phyloP scores from a whole-genome alignment of 768 basidiomycete genomes.

The Termitomyces sp. region DNA sequence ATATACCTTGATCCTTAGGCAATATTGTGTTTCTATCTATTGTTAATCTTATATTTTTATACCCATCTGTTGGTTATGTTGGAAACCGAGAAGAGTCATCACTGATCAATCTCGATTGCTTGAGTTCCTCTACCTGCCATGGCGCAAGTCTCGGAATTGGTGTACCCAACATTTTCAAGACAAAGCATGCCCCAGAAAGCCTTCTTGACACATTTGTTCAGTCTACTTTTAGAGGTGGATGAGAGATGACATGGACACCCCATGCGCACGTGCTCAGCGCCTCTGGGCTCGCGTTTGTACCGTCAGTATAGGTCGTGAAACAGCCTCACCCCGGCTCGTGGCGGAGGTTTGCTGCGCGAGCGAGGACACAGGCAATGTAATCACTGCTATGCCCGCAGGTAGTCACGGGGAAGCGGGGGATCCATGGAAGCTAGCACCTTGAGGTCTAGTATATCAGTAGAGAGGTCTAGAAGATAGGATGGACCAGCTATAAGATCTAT shows the following conservation, averaged over 20 bases:
- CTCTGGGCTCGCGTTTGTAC: conserved; percentile 34
- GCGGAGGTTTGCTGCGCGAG: conserved; percentile 43
- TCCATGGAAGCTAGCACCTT: too few relatives aligned
- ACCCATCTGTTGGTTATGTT: background rate
- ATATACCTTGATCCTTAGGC: background rate
- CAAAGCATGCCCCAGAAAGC: too few relatives aligned
- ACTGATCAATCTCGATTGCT: too few relatives aligned
- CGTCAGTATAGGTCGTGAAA: conserved; percentile 49
- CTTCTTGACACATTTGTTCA: too few relatives aligned
- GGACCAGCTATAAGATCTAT: too few relatives aligned
- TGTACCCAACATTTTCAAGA: too few relatives aligned
- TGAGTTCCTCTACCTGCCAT: too few relatives aligned
- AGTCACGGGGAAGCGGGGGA: background rate
- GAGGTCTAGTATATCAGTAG: too few relatives aligned
- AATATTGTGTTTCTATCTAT: conserved; percentile 10
- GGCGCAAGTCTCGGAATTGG: too few relatives aligned
- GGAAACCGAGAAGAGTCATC: too few relatives aligned
- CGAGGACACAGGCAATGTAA: conserved; percentile 46
- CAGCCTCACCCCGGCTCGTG: conserved; percentile 40
- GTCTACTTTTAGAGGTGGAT: too few relatives aligned
- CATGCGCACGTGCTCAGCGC: conserved; percentile 59
- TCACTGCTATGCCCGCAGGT: conserved; percentile 30
- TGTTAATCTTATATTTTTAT: conserved; percentile 11
- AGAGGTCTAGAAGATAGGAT: too few relatives aligned
- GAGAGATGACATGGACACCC: conserved; percentile 28